phyloP scores from a whole-genome alignment of 768 basidiomycete species.

The Chalciporus piperatus region DNA sequence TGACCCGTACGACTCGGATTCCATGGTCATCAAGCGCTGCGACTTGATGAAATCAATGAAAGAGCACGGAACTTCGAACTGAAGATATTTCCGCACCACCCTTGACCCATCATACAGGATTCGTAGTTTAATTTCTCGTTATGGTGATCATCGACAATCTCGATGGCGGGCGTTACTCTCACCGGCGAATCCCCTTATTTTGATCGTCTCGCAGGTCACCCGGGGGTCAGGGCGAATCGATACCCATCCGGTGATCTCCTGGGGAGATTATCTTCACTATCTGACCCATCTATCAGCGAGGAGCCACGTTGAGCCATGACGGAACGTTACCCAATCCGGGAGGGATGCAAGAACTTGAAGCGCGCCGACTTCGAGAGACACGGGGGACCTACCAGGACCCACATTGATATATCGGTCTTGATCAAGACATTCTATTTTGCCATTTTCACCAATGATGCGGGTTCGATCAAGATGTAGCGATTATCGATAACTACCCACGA shows the following conservation, averaged over 20 bases:
- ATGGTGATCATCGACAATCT: constrained; percentile 13
- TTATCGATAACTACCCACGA: background rate
- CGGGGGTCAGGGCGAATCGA: constrained; percentile 9
- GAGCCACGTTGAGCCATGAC: background rate
- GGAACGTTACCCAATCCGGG: background rate
- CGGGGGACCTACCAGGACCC: background rate
- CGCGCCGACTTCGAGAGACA: no score
- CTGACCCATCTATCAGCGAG: background rate
- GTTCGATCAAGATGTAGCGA: background rate
- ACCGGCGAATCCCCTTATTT: constrained; percentile 7
- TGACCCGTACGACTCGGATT: background rate
- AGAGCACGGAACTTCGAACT: no score
- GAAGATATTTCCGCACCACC: background rate
- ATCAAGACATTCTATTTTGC: background rate
- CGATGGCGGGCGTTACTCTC: background rate
- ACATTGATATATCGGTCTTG: background rate
- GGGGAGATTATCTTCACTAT: background rate
- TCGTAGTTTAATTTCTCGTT: constrained; percentile 4
- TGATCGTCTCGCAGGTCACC: constrained; percentile 7
- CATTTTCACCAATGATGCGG: background rate
- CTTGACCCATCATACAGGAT: background rate
- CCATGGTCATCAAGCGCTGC: no score
- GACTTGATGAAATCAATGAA: no score
- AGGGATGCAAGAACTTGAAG: constrained; percentile 2
- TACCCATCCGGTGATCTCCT: constrained; percentile 30